Evolutionary conservation across 495 filamentous ascomycete species (phyloP).

Genomic region (Trichoderma asperelloides): DNA sequence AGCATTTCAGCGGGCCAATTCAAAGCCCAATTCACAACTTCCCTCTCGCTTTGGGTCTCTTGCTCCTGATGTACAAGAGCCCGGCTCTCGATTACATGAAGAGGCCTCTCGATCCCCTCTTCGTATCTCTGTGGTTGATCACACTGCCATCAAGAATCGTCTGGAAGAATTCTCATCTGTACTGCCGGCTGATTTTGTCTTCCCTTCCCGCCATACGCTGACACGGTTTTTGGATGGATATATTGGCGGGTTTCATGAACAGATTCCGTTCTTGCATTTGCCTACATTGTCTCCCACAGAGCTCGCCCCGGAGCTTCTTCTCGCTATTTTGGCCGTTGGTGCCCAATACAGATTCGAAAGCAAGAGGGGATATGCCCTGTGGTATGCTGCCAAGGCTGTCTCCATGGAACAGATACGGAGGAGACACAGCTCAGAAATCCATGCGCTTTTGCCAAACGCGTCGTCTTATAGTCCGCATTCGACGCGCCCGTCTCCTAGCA

Average conservation of each 20-base stretch:
- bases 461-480: constrained; percentile 44
- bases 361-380: constrained; percentile 56
- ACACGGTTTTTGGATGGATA: constrained; percentile 60
- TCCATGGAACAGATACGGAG: constrained; percentile 44
- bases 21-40: constrained; percentile 53
- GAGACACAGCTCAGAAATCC: constrained; percentile 42
- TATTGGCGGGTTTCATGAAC: constrained; percentile 57
- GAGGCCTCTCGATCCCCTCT: constrained; percentile 42
- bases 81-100: constrained; percentile 30
- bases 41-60: constrained; percentile 61
- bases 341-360: constrained; percentile 65
- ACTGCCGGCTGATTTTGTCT: constrained; percentile 57
- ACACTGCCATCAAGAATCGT: constrained; percentile 51
- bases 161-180: constrained; percentile 58
- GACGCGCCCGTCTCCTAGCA: constrained; percentile 40
- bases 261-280: constrained; percentile 60
- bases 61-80: constrained; percentile 52
- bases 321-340: constrained; percentile 57
- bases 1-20: constrained; percentile 29
- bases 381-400: constrained; percentile 54
- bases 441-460: constrained; percentile 38
- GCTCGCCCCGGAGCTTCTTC: constrained; percentile 47
- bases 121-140: constrained; percentile 57
- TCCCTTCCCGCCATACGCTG: constrained; percentile 54
- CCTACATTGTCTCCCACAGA: constrained; percentile 49